phyloP scores from a whole-genome alignment of 1,139 yeast species.

The Lodderomyces oxycetoniae region DNA sequence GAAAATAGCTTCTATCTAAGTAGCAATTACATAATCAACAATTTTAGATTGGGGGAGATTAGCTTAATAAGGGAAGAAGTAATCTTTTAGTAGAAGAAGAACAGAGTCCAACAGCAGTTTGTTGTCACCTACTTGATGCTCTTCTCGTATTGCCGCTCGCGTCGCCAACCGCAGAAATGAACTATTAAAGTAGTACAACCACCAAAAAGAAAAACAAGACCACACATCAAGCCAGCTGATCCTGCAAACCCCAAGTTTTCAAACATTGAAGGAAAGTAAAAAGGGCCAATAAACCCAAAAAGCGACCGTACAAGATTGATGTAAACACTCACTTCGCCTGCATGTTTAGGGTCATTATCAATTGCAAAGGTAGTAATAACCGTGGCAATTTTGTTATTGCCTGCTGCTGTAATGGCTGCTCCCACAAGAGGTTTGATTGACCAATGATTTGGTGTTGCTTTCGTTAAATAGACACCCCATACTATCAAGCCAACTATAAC shows the following conservation, averaged over 20 bases:
- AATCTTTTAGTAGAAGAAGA: too few species aligned
- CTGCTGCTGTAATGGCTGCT: constrained; percentile 22
- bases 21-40: too few species aligned
- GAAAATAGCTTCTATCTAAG: too few species aligned
- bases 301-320: constrained; percentile 16
- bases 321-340: constrained; percentile 18
- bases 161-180: constrained; percentile 11
- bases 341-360: constrained; percentile 14
- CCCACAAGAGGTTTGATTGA: constrained; percentile 23
- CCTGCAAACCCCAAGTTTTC: constrained; percentile 14
- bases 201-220: constrained; percentile 12
- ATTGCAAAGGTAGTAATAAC: constrained; percentile 19
- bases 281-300: constrained; percentile 23
- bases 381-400: constrained; percentile 23
- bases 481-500: constrained; percentile 21
- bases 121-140: not conserved
- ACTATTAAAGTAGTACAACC: constrained; percentile 8
- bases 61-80: too few species aligned
- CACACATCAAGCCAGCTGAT: constrained; percentile 16
- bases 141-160: not conserved
- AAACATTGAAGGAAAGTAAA: constrained; percentile 24
- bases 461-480: constrained; percentile 20
- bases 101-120: not conserved
- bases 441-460: constrained; percentile 21
- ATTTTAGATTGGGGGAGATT: too few species aligned